phyloP scores from a whole-genome alignment of 768 basidiomycete species.

The Hericium coralloides region DNA sequence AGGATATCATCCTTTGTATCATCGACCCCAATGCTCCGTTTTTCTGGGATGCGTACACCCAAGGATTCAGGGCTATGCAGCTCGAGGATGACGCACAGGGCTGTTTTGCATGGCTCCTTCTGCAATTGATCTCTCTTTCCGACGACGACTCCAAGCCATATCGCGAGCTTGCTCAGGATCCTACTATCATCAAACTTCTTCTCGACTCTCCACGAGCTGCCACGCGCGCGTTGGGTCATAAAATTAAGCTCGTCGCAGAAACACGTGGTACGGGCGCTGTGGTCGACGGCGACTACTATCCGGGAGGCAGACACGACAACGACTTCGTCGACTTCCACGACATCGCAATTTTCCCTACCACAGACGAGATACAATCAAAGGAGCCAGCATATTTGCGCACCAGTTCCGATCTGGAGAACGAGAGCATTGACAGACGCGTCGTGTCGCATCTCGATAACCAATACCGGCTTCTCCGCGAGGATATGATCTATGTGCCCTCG shows the following conservation, averaged over 20 bases:
- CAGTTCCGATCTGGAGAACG: conserved; percentile 28
- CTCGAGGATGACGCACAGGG: conserved; percentile 24
- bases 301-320: conserved; percentile 66
- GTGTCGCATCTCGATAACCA: conserved; percentile 55
- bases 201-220: conserved; percentile 17
- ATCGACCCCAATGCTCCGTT: conserved; percentile 35
- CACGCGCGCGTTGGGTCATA: conserved; percentile 23
- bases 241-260: conserved; percentile 32
- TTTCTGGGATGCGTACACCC: conserved; percentile 32
- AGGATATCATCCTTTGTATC: conserved; percentile 30
- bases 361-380: conserved; percentile 41
- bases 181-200: conserved; percentile 20
- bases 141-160: conserved; percentile 26
- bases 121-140: conserved; percentile 36
- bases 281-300: conserved; percentile 22
- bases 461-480: conserved; percentile 56
- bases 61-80: conserved; percentile 10
- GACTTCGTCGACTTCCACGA: conserved; percentile 52
- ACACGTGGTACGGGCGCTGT: conserved; percentile 17
- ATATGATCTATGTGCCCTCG: conserved; percentile 40
- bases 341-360: conserved; percentile 56
- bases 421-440: conserved; percentile 28
- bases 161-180: conserved; percentile 28
- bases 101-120: conserved; percentile 40
- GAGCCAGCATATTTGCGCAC: conserved; percentile 42